These are phyloP conservation scores for Acer negundo DNA, from an alignment of 345 rosid genomes.

Conservation along the genomic window DNA sequence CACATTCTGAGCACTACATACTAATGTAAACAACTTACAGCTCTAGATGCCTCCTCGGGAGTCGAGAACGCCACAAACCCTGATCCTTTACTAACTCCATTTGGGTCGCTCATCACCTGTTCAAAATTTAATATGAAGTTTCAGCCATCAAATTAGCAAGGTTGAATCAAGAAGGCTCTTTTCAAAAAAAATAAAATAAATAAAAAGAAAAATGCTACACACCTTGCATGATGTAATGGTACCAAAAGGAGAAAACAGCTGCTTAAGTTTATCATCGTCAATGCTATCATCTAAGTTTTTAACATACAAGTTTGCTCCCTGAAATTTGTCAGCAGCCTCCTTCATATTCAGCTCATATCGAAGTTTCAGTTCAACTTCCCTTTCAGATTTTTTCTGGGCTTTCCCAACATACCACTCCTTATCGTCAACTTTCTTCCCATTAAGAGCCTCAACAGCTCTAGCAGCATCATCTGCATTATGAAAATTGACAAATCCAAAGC, in stretches of 20 bases:
- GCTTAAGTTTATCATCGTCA: slow-evolving; percentile 85
- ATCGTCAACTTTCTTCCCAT: slow-evolving; percentile 74
- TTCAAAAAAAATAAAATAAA: no score
- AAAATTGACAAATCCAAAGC: slow-evolving; percentile 97
- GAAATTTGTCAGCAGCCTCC: slow-evolving; percentile 85
- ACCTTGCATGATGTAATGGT: slow-evolving; percentile 93
- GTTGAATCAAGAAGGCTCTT: background rate
- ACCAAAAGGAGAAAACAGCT: slow-evolving; percentile 77
- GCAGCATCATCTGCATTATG: slow-evolving; percentile 90
- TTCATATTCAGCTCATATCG: slow-evolving; percentile 77
- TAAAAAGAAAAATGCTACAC: slow-evolving; percentile 14
- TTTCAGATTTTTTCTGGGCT: slow-evolving; percentile 87
- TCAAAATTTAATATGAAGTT: slow-evolving; percentile 14
- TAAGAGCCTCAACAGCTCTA: slow-evolving; percentile 79
- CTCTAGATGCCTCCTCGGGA: slow-evolving; percentile 83
- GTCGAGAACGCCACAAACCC: slow-evolving; percentile 82
- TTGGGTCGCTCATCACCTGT: slow-evolving; percentile 85
- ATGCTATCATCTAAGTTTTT: slow-evolving; percentile 84
- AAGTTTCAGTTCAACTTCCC: slow-evolving; percentile 68
- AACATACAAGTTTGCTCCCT: slow-evolving; percentile 82
- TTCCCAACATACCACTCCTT: slow-evolving; percentile 95
- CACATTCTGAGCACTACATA: background rate
- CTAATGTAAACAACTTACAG: slow-evolving; percentile 50
- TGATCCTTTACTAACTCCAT: slow-evolving; percentile 74
- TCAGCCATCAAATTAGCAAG: background rate